A percentile compares a stretch with the other conserved stretches of the same genome.
Evolutionary conservation across 2,329 filamentous ascomycete species (phyloP).

Genomic region (Alternaria arborescens): DNA sequence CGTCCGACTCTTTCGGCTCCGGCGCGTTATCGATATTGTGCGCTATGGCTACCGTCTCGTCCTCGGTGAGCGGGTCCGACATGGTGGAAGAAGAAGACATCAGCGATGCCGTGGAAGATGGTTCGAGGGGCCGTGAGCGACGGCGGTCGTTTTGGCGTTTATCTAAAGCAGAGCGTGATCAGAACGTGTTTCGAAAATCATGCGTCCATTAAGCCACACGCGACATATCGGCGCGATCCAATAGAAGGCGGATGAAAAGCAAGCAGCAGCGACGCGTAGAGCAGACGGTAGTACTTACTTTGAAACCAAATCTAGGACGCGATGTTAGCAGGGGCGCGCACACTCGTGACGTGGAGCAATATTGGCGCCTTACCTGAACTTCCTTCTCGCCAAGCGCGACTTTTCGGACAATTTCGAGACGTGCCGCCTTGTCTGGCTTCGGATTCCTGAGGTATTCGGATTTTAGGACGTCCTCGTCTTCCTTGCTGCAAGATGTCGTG

Average conservation of each 20-base stretch:
- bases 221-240: neutral
- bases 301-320: slow-evolving; percentile 90
- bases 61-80: slow-evolving; percentile 46
- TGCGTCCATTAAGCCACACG: neutral
- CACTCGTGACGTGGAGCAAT: slow-evolving; percentile 37
- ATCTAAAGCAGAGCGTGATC: slow-evolving; percentile 22
- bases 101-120: slow-evolving; percentile 42
- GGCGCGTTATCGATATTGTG: slow-evolving; percentile 33
- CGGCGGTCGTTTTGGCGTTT: slow-evolving; percentile 90
- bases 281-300: slow-evolving; percentile 22
- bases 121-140: slow-evolving; percentile 78
- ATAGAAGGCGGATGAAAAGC: neutral
- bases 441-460: slow-evolving; percentile 83
- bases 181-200: slow-evolving; percentile 17
- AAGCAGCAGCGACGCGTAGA: slow-evolving; percentile 1
- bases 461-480: slow-evolving; percentile 90
- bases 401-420: slow-evolving; percentile 82
- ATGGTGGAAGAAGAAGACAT: slow-evolving; percentile 50
- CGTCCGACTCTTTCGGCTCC: slow-evolving; percentile 24
- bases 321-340: slow-evolving; percentile 42
- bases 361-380: slow-evolving; percentile 76
- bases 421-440: slow-evolving; percentile 90
- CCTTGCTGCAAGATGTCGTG: slow-evolving; percentile 52
- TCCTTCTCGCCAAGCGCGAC: slow-evolving; percentile 94
- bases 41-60: slow-evolving; percentile 31